Evolutionary conservation across 495 filamentous ascomycete genomes (phyloP).

Genomic region (Tuber melanosporum): DNA sequence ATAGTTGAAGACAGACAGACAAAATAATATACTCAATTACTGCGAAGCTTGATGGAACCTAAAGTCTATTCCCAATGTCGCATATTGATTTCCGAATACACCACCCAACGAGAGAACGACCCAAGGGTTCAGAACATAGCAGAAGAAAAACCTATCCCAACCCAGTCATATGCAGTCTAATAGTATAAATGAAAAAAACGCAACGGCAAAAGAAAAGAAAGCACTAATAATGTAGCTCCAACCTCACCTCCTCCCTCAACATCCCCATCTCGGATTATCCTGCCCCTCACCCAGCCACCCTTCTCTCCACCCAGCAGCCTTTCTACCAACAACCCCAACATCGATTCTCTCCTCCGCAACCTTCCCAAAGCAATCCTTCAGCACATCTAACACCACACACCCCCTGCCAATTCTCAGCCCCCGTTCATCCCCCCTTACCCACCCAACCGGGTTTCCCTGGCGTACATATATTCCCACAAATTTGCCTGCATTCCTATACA

Average conservation of each 20-base stretch:
- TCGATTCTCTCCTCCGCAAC: slow-evolving; percentile 25
- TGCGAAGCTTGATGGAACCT: background rate
- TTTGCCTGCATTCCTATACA: slow-evolving; percentile 33
- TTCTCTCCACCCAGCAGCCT: slow-evolving; percentile 29
- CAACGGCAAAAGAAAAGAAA: slow-evolving; percentile 7
- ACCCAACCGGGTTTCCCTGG: slow-evolving; percentile 38
- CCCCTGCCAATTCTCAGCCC: slow-evolving; percentile 24
- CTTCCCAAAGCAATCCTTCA: slow-evolving; percentile 39
- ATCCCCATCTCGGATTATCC: slow-evolving; percentile 32
- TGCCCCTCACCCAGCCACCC: slow-evolving; percentile 27
- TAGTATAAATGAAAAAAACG: slow-evolving; percentile 11
- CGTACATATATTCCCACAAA: slow-evolving; percentile 36
- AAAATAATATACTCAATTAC: background rate
- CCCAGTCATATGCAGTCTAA: slow-evolving; percentile 2
- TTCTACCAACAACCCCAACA: slow-evolving; percentile 30
- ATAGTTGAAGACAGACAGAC: background rate
- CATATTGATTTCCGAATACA: background rate
- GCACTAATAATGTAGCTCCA: slow-evolving; percentile 13
- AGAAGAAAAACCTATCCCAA: slow-evolving; percentile 1
- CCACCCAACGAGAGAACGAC: background rate
- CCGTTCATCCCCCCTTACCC: slow-evolving; percentile 35
- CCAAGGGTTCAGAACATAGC: background rate
- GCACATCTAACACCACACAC: slow-evolving; percentile 19
- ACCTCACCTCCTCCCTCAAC: slow-evolving; percentile 10
- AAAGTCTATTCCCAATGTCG: background rate